Evolutionary conservation across 75 land plant species (phyloP), one percentile per base, ranked within the genome.

Genomic region (Selaginella tamariscina): DNA sequence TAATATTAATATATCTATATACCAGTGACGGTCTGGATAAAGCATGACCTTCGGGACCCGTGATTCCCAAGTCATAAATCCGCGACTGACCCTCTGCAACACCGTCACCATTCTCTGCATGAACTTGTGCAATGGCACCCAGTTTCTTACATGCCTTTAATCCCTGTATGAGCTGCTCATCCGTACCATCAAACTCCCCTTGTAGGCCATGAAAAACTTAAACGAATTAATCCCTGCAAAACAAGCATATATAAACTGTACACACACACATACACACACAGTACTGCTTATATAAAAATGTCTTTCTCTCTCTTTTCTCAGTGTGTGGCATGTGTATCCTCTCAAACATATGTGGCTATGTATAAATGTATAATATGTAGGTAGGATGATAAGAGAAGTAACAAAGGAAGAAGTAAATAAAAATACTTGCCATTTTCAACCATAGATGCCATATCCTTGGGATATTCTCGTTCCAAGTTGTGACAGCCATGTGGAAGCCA

Each of bases 31-130:
- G 98, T 63, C 98, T 81, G 27, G 98, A 94, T 72, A 94, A 88
- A 30, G 83, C 82, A 78, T 94, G 98, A n/a, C 98, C 98, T 68
- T 94, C 96, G 30, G 98, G 98, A 54, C 98, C 98, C 59, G 91
- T 90, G 68, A 94, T 89, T 11, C 96, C 98, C 60, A 89, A 82
- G 30, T 87, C 80, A 60, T 89, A 81, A 78, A 94, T 94, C 68
- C 77, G 77, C 0, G 79, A 77, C 69, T 94, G 98, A 57, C 98
- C 98, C 70, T 87, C 91, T 63, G 74, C 82, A 65, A 94, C 96
- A 32, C 86, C 98, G 76, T 94, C 98, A 56, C 98, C 98, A 82
- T 94, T 94, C 76, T 94, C 98, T 8, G 98, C 98, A 78, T 94
- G 98, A 70, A 94, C 98, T 82, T 87, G 89, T 29, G 98, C 79